These are phyloP conservation scores for Flagelloscypha sp. DNA, from an alignment of 768 basidiomycete species.

Conservation along the genomic window DNA sequence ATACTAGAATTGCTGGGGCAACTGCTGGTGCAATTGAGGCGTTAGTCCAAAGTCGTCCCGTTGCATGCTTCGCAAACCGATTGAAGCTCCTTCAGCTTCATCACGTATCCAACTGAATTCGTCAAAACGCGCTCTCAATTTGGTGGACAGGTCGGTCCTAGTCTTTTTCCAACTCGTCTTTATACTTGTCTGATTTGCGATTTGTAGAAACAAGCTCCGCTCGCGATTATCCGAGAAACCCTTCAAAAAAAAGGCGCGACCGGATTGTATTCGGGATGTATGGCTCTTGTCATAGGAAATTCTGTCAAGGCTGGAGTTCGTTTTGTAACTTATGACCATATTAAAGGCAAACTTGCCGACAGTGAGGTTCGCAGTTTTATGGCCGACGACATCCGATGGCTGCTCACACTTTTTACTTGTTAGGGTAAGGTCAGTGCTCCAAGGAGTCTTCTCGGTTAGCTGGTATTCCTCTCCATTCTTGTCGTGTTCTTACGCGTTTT, in stretches of 20 bases:
- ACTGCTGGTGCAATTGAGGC: constrained; percentile 92
- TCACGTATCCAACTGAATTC: constrained; percentile 86
- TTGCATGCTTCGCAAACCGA: constrained; percentile 9
- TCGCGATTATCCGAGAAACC: constrained; percentile 70
- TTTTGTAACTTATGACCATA: constrained; percentile 91
- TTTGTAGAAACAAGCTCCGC: constrained; percentile 49
- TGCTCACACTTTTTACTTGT: constrained; percentile 3
- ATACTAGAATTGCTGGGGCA: constrained; percentile 67
- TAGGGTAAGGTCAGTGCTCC: constrained; percentile 90
- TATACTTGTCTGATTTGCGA: not conserved
- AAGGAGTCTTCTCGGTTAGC: constrained; percentile 67
- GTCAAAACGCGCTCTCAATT: constrained; percentile 95
- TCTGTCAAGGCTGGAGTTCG: constrained; percentile 91
- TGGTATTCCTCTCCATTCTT: not conserved
- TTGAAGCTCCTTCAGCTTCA: constrained; percentile 40
- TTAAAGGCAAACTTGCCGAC: constrained; percentile 79
- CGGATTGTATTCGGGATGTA: constrained; percentile 91
- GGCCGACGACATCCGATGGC: constrained; percentile 1
- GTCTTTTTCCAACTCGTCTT: not conserved
- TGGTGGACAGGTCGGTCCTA: constrained; percentile 54
- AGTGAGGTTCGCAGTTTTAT: constrained; percentile 49
- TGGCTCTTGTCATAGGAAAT: constrained; percentile 86
- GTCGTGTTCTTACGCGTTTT: not conserved
- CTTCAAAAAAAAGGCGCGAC: constrained; percentile 63
- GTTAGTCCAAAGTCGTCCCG: constrained; percentile 38